Conservation (phyloP, 441 rosid species). For the Populus trichocarpa region DNA sequence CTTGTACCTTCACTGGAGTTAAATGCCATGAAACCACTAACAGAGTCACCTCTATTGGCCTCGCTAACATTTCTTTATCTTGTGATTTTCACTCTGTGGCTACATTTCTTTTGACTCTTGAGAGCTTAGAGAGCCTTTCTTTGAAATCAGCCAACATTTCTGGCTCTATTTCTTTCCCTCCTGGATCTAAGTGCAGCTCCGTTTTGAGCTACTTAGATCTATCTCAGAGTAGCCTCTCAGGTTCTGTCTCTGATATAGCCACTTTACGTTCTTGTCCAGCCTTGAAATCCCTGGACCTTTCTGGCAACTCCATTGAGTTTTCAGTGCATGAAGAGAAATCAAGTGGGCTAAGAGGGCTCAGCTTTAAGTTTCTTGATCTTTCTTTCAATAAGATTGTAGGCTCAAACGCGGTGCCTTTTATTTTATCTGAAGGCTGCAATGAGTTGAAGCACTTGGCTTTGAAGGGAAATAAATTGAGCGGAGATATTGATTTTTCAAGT, state of each 20-base stretch:
- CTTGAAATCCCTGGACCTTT: conserved; percentile 57
- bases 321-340: conserved; percentile 34
- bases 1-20: conserved; percentile 63
- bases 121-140: conserved; percentile 47
- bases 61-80: conserved; percentile 35
- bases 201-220: conserved; percentile 65
- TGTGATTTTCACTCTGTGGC: conserved; percentile 57
- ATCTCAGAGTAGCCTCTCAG: conserved; percentile 55
- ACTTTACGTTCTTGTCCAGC: conserved; percentile 45
- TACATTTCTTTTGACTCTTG: conserved; percentile 47
- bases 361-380: conserved; percentile 66
- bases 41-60: conserved; percentile 59
- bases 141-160: conserved; percentile 47
- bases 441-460: conserved; percentile 45
- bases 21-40: conserved; percentile 42
- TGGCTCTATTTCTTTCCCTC: conserved; percentile 53
- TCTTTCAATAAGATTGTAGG: conserved; percentile 60
- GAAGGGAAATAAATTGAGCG: conserved; percentile 61
- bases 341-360: conserved; percentile 41
- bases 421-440: conserved; percentile 58
- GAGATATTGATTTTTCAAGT: conserved; percentile 54
- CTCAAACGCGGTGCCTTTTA: conserved; percentile 47
- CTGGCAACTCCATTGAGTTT: conserved; percentile 49
- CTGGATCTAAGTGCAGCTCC: conserved; percentile 61
- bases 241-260: conserved; percentile 46